phyloP scores from a whole-genome alignment of 768 basidiomycete species.

The Lactifluus pinguis region DNA sequence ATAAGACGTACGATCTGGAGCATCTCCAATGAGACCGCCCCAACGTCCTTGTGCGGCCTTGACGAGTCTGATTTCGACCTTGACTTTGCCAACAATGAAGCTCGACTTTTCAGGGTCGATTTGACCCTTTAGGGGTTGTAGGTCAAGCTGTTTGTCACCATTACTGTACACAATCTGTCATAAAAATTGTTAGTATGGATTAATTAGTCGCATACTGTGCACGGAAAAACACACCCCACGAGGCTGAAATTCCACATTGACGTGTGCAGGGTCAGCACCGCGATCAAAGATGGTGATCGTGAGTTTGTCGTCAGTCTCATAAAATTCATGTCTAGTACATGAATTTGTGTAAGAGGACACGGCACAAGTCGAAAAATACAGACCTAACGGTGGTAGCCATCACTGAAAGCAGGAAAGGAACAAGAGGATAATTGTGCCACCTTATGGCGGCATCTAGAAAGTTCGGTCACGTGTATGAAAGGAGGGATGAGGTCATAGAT shows the following conservation, averaged over 20 bases:
- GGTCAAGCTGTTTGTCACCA: conserved; percentile 57
- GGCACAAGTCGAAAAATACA: background rate
- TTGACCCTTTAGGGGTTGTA: conserved; percentile 77
- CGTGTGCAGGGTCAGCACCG: conserved; percentile 55
- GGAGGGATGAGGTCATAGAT: background rate
- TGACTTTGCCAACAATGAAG: conserved; percentile 72
- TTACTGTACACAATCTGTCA: conserved; percentile 50
- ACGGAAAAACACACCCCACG: conserved; percentile 39
- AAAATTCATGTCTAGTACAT: conserved; percentile 55
- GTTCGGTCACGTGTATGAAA: conserved; percentile 6
- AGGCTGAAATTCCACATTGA: conserved; percentile 54
- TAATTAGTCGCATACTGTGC: background rate
- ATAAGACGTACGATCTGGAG: conserved; percentile 55
- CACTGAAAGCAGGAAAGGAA: background rate
- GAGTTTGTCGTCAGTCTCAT: conserved; percentile 72
- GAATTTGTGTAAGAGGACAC: background rate
- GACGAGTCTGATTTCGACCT: conserved; percentile 73
- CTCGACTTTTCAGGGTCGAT: conserved; percentile 57
- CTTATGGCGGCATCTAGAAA: conserved; percentile 8
- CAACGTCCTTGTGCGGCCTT: conserved; percentile 66
- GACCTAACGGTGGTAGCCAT: conserved; percentile 14
- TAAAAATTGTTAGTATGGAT: background rate
- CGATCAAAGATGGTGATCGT: conserved; percentile 73
- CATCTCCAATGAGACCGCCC: conserved; percentile 66
- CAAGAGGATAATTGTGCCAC: too few relatives aligned